These are phyloP conservation scores for Leptosphaerulina australis DNA, from an alignment of 2,329 filamentous ascomycete genomes.

Conservation along the genomic window DNA sequence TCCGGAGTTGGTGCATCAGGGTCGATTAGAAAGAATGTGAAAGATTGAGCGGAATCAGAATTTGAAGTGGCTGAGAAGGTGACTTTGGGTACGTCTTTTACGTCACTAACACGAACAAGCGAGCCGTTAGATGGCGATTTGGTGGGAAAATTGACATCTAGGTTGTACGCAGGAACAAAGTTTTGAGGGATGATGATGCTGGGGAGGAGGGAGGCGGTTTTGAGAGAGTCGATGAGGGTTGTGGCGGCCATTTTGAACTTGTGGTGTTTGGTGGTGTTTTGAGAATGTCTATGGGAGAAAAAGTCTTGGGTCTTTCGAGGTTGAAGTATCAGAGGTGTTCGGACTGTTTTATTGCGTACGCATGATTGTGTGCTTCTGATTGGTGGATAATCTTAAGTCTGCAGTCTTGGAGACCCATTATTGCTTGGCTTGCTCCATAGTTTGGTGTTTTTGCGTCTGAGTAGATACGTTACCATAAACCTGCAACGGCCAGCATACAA, in stretches of 20 bases:
- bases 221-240: slow-evolving; percentile 33
- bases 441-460: background rate
- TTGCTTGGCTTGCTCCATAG: slow-evolving; percentile 19
- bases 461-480: background rate
- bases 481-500: background rate
- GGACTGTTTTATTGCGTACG: slow-evolving; percentile 13
- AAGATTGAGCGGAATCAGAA: slow-evolving; percentile 33
- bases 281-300: background rate
- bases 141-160: slow-evolving; percentile 45
- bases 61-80: slow-evolving; percentile 39
- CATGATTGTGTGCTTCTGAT: slow-evolving; percentile 6
- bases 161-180: slow-evolving; percentile 53
- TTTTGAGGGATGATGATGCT: slow-evolving; percentile 49
- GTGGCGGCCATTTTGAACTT: slow-evolving; percentile 4
- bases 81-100: slow-evolving; percentile 26
- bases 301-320: background rate
- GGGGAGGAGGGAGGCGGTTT: slow-evolving; percentile 36
- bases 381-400: slow-evolving; percentile 15
- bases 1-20: slow-evolving; percentile 63
- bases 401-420: slow-evolving; percentile 17
- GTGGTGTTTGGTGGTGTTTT: background rate
- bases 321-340: slow-evolving; percentile 10
- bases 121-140: slow-evolving; percentile 34
- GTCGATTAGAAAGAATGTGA: slow-evolving; percentile 59
- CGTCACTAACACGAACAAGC: slow-evolving; percentile 46